Evolutionary conservation across 768 basidiomycete species (phyloP).

Genomic region (Dacryopinax primogenitus): DNA sequence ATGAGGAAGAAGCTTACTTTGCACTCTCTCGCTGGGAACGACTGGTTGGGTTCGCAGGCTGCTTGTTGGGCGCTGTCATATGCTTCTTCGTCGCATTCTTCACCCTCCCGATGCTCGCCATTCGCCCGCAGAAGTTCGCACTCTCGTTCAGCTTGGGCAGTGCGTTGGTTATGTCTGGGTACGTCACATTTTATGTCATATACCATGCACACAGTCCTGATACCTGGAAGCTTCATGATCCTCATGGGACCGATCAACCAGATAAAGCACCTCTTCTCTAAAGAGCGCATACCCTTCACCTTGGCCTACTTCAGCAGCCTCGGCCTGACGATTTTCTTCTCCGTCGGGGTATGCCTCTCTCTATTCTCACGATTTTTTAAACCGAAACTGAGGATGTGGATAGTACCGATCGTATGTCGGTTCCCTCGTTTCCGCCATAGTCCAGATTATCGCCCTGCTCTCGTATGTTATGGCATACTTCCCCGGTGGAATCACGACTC

Average conservation of each 20-base stretch:
- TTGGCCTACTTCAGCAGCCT: constrained; percentile 71
- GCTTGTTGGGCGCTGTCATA: constrained; percentile 76
- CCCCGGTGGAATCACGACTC: constrained; percentile 50
- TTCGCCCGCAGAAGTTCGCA: constrained; percentile 84
- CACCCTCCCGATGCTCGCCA: constrained; percentile 54
- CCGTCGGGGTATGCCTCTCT: constrained; percentile 58
- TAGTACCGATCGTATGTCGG: constrained; percentile 78
- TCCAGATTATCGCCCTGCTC: constrained; percentile 77
- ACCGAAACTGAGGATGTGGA: background rate
- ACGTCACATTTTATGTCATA: constrained; percentile 20
- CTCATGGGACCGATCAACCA: constrained; percentile 85
- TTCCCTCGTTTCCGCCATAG: constrained; percentile 64
- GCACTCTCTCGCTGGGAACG: constrained; percentile 88
- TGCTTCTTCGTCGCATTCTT: constrained; percentile 90
- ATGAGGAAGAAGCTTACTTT: constrained; percentile 95
- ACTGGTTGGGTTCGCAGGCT: constrained; percentile 80
- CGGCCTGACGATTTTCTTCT: constrained; percentile 79
- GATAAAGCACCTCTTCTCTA: constrained; percentile 66
- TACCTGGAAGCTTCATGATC: constrained; percentile 51
- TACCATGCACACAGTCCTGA: background rate
- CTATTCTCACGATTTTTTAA: background rate
- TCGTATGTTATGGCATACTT: constrained; percentile 91
- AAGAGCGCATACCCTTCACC: constrained; percentile 72
- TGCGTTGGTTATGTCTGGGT: constrained; percentile 93
- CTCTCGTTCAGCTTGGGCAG: constrained; percentile 81